phyloP scores from a whole-genome alignment of 2,329 filamentous ascomycete species.

The Aureobasidium sp. region DNA sequence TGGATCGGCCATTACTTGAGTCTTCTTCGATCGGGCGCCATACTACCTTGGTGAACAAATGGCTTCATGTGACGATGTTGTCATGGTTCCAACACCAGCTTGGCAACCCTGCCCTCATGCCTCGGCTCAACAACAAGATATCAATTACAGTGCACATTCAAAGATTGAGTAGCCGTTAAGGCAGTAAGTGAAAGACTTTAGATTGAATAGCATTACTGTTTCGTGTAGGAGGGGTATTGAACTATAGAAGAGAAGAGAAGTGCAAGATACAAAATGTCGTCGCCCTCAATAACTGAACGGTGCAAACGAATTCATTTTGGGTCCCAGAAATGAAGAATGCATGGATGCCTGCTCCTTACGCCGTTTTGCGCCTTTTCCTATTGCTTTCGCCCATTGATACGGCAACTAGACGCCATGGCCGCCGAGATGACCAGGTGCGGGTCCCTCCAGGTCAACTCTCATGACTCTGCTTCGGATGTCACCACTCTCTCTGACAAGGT shows the following conservation, averaged over 20 bases:
- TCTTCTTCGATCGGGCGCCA: slow-evolving; percentile 3
- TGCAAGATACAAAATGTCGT: neutral
- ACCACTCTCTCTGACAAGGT: slow-evolving; percentile 61
- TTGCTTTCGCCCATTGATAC: slow-evolving; percentile 8
- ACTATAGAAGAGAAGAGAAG: slow-evolving; percentile 13
- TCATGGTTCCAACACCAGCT: neutral
- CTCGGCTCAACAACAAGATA: neutral
- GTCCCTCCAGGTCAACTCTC: slow-evolving; percentile 46
- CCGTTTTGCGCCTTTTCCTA: slow-evolving; percentile 6
- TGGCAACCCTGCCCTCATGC: neutral
- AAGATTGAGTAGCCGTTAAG: too few species aligned
- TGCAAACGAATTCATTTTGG: slow-evolving; percentile 1
- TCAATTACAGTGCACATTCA: too few species aligned
- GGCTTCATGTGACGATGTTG: neutral
- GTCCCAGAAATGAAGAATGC: slow-evolving; percentile 1
- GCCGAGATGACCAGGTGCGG: slow-evolving; percentile 34
- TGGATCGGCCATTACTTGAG: slow-evolving; percentile 32
- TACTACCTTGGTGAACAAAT: slow-evolving; percentile 10
- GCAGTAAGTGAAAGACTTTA: too few species aligned
- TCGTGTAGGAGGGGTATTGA: slow-evolving; percentile 14
- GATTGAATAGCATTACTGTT: slow-evolving; percentile 13
- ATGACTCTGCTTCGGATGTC: slow-evolving; percentile 45
- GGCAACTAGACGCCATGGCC: slow-evolving; percentile 9
- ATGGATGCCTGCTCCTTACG: slow-evolving; percentile 8
- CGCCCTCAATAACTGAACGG: slow-evolving; percentile 4